Base-by-base conservation (phyloP, 768 basidiomycete species). In the Lepiota brunneoincarnata region DNA sequence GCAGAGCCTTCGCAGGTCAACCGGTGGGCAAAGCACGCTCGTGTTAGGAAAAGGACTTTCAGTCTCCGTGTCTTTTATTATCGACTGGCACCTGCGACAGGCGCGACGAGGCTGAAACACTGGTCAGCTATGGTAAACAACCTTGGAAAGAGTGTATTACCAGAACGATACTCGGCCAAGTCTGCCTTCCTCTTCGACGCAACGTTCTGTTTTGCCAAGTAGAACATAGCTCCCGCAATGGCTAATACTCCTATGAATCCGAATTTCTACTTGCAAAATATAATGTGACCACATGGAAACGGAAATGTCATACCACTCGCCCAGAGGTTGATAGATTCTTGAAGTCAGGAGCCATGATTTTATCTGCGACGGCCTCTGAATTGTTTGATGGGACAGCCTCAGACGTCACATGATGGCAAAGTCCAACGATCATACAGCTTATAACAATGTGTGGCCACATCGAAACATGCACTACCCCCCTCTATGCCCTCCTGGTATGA, bases 201-300 rank as follows among this genome's bases (percentile, higher is more conserved):
- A 34, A 74, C 68, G 20, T 56, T 59, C 47, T 63, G 62, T 59
- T 72, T 75, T 9, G 68, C 70, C 9, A 63, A 40, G 51, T 72
- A 73, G 28, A 74, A 67, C 0, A 67, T 58, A 4, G 64, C 52
- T 11, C 70, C 72, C 31, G 68, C 67, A 14, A 68, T 57, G 3
- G 65, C 40, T 14, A 74, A 62, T 4, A 63, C 63, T 4, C 69
- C 70, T 40, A 63, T 55, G 36, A 73, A 71, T 18, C 62, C 66
- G 4, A 61, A 49, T 20, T 59, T 63, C 72, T 74, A 58, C 42
- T 50, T 49, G 20, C 17, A 17, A 34, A 6, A 35, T 24, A 21
- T 35, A 34, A 37, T 1, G 49, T 12, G 21, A 10, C 4, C 5
- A 55, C 24, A 1, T 17, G n/a, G 18, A 43, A 28, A 17, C 40